Conservation (phyloP, 2,329 filamentous ascomycete genomes). For the Cladosporium colombiae region DNA sequence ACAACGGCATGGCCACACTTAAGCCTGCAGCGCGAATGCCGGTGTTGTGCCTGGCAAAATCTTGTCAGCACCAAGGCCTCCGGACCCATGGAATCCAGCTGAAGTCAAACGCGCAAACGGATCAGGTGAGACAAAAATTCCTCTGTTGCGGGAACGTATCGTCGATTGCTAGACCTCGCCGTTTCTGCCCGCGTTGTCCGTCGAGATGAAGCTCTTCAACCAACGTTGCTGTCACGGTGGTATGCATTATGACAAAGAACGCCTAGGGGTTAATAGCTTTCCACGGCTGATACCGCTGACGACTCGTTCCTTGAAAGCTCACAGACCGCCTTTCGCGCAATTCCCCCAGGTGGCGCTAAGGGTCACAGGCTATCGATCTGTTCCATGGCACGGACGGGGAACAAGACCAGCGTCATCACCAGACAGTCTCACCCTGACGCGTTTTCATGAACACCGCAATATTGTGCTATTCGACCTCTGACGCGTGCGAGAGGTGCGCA, state of each 20-base stretch:
- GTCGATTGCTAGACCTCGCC: neutral
- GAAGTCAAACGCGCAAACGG: neutral
- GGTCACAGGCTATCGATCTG: neutral
- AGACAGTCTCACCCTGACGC: conserved; percentile 15
- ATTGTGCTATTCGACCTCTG: neutral
- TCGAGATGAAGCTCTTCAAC: neutral
- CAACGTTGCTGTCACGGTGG: neutral
- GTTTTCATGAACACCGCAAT: neutral
- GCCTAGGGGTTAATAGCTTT: neutral
- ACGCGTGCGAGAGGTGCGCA: neutral
- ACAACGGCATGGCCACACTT: neutral
- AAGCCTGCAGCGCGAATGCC: neutral
- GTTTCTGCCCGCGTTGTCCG: neutral
- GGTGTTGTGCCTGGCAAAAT: neutral
- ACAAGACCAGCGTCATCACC: conserved; percentile 3
- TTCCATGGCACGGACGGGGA: conserved; percentile 1
- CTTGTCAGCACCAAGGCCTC: neutral
- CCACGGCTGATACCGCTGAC: neutral
- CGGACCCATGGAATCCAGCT: neutral
- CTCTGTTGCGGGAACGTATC: neutral
- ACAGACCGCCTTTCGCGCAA: conserved; percentile 8
- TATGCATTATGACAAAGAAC: neutral
- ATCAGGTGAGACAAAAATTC: neutral
- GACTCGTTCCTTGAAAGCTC: neutral
- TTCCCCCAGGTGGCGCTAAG: conserved; percentile 3